These are phyloP conservation scores for Arabis hirsuta DNA, from an alignment of 345 rosid genomes.

Conservation along the genomic window DNA sequence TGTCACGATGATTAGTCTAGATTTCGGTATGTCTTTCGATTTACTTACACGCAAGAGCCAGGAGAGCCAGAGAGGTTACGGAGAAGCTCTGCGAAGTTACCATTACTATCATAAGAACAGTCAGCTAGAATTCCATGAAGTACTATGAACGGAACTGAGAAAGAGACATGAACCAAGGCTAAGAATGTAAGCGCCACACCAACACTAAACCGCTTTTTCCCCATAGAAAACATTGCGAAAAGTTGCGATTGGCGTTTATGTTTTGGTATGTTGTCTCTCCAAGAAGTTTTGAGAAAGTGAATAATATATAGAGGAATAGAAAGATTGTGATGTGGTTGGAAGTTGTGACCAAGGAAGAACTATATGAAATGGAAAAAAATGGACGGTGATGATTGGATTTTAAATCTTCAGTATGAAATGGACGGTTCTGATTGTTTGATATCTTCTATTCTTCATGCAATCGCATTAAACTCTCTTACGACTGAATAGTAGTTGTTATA, in stretches of 20 bases:
- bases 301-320: constrained; percentile 23
- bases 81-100: constrained; percentile 69
- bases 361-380: not conserved
- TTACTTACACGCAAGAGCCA: constrained; percentile 79
- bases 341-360: constrained; percentile 33
- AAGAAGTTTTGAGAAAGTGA: constrained; percentile 32
- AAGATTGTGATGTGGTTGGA: constrained; percentile 37
- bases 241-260: constrained; percentile 27
- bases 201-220: constrained; percentile 11
- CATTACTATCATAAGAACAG: constrained; percentile 61
- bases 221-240: constrained; percentile 23
- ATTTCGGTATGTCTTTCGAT: not conserved
- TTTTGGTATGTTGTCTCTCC: constrained; percentile 5
- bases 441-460: not conserved
- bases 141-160: constrained; percentile 70
- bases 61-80: constrained; percentile 63
- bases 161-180: constrained; percentile 48
- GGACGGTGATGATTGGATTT: constrained; percentile 26
- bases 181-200: constrained; percentile 28
- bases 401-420: not conserved
- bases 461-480: constrained; percentile 26
- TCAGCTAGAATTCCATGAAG: constrained; percentile 68
- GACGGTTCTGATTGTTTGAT: constrained; percentile 12
- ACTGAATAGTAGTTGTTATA: not conserved
- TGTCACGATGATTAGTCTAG: no score